These are phyloP conservation scores for Schizophyllum commune DNA, from an alignment of 1,284 basidiomycete species.

Conservation along the genomic window DNA sequence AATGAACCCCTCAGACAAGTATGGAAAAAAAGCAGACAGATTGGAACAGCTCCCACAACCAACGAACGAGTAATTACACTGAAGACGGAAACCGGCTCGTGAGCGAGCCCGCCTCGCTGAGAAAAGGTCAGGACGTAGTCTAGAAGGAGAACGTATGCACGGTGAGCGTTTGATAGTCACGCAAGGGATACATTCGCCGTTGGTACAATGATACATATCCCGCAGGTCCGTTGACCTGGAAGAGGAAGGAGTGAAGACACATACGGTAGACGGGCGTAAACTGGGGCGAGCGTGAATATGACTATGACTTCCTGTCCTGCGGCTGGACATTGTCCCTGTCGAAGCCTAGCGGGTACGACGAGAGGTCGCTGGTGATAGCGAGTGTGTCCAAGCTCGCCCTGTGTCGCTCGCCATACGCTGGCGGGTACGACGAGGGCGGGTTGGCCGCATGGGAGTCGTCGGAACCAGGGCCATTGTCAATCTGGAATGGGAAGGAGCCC, in stretches of 20 bases:
- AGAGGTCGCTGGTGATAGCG: constrained; percentile 69
- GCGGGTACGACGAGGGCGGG: constrained; percentile 17
- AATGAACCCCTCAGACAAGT: not conserved
- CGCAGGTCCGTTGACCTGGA: constrained; percentile 9
- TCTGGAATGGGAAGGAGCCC: constrained; percentile 77
- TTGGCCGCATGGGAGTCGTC: constrained; percentile 14
- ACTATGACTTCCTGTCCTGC: not conserved
- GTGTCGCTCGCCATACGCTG: constrained; percentile 38
- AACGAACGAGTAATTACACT: not conserved
- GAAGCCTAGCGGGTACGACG: constrained; percentile 71
- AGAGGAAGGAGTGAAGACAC: not conserved
- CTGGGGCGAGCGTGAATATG: not conserved
- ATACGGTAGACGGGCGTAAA: not conserved
- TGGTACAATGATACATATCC: not conserved
- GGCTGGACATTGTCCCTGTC: constrained; percentile 34
- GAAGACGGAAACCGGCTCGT: not conserved
- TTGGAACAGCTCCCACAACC: not conserved
- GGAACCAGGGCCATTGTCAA: constrained; percentile 44
- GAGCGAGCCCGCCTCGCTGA: not conserved
- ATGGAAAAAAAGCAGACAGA: not conserved
- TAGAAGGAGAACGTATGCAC: not conserved
- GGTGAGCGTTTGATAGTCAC: not conserved
- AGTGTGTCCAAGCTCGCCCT: constrained; percentile 77
- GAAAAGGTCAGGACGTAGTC: not conserved
- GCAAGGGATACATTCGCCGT: not conserved